Percentiles rank a stretch among this genome's conserved stretches.
These are phyloP conservation scores for Diutina scorzettiae DNA, from an alignment of 1,139 yeast genomes.

Conservation along the genomic window DNA sequence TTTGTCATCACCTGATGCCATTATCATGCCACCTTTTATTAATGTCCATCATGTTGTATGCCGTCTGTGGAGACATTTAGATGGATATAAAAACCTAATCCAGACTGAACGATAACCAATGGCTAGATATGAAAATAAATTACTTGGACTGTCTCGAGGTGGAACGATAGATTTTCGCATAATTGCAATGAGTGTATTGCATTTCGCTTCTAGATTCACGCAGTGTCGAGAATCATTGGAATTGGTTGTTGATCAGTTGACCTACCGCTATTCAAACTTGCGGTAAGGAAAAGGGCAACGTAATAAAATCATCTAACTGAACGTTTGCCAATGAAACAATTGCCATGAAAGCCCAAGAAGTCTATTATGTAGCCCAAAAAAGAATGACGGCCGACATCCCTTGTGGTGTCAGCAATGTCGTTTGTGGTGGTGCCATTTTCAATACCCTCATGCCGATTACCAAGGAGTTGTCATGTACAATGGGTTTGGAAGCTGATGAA, in stretches of 20 bases:
- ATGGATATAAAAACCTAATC: too few relatives aligned
- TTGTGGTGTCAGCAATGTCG: conserved; percentile 66
- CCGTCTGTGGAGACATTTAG: too few relatives aligned
- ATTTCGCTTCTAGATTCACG: conserved; percentile 59
- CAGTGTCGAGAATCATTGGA: conserved; percentile 57
- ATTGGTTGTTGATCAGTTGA: conserved; percentile 45
- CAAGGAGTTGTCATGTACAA: too few relatives aligned
- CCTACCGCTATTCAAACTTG: conserved; percentile 47
- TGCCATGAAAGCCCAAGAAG: conserved; percentile 65
- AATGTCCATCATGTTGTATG: too few relatives aligned
- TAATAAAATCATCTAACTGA: conserved; percentile 51
- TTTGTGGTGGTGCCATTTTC: conserved; percentile 69
- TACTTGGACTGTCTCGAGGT: conserved; percentile 56
- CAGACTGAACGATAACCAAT: conserved; percentile 57
- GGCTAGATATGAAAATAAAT: conserved; percentile 74
- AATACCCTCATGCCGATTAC: conserved; percentile 68
- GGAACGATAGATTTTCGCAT: conserved; percentile 42
- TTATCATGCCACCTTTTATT: conserved; percentile 46
- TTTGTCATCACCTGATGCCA: neutral
- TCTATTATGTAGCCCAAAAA: conserved; percentile 49
- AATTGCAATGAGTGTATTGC: conserved; percentile 49
- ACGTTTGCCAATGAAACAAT: conserved; percentile 46
- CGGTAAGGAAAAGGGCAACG: conserved; percentile 29
- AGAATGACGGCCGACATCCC: conserved; percentile 49
- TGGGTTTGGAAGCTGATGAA: conserved; percentile 64